These are phyloP conservation scores for Auriscalpium orientale DNA, from an alignment of 768 basidiomycete genomes.

Conservation along the genomic window DNA sequence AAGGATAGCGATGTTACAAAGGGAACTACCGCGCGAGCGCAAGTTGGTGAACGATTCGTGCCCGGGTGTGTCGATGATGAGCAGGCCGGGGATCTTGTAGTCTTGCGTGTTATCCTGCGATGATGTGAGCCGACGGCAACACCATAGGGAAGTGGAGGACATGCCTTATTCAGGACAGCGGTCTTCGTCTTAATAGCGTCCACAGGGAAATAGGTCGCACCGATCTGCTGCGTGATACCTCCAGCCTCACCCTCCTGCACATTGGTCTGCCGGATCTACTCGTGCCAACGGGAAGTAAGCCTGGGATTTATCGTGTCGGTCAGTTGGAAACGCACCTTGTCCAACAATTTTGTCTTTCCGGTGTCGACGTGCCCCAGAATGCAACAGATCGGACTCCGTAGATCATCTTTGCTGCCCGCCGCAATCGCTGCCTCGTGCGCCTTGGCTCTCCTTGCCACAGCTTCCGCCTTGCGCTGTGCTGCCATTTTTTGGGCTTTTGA, in stretches of 20 bases:
- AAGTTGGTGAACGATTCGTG: constrained; percentile 99
- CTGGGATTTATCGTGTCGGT: too few species aligned
- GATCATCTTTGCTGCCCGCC: constrained; percentile 77
- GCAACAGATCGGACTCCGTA: constrained; percentile 97
- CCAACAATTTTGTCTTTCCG: constrained; percentile 95
- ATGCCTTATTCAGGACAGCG: constrained; percentile 80
- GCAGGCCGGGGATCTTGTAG: constrained; percentile 94
- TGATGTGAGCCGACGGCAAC: background rate
- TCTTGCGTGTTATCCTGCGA: constrained; percentile 70
- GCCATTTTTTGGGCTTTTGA: constrained; percentile 60
- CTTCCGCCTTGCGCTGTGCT: constrained; percentile 72
- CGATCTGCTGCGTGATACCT: constrained; percentile 99
- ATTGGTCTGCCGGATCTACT: constrained; percentile 96
- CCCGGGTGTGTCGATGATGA: constrained; percentile 96
- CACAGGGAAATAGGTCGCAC: constrained; percentile 98
- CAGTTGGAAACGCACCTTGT: constrained; percentile 54
- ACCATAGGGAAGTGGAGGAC: constrained; percentile 3
- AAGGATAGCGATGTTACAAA: constrained; percentile 98
- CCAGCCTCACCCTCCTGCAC: constrained; percentile 99
- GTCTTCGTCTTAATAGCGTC: constrained; percentile 94
- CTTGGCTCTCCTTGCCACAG: constrained; percentile 72
- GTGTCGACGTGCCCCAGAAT: constrained; percentile 99
- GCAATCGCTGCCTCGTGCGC: constrained; percentile 82
- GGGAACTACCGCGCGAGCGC: constrained; percentile 88
- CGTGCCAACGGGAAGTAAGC: too few species aligned